A percentile compares a stretch with the other conserved stretches of the same genome.
These are phyloP conservation scores for Glaciozyma martinii DNA, from an alignment of 768 basidiomycete genomes.

Conservation along the genomic window DNA sequence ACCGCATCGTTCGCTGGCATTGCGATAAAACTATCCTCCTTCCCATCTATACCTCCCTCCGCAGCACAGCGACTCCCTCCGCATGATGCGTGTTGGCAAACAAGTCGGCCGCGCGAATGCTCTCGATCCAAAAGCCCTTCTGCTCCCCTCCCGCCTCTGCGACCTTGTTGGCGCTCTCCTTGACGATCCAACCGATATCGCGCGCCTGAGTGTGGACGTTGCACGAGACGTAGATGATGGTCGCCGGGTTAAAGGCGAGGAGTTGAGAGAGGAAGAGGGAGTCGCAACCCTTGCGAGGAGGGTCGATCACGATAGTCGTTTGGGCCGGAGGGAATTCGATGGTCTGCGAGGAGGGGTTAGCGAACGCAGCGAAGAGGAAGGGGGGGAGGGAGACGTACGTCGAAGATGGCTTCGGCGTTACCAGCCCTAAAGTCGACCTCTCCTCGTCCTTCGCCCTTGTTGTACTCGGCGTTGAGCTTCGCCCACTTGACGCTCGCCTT, in stretches of 20 bases:
- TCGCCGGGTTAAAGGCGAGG: constrained; percentile 56
- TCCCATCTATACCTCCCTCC: constrained; percentile 20
- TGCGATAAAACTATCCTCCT: no score
- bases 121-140: constrained; percentile 65
- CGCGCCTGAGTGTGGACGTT: constrained; percentile 42
- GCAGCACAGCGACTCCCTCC: constrained; percentile 53
- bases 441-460: constrained; percentile 47
- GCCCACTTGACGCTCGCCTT: constrained; percentile 44
- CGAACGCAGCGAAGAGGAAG: constrained; percentile 32
- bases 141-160: constrained; percentile 39
- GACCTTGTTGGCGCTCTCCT: constrained; percentile 43
- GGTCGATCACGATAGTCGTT: constrained; percentile 74
- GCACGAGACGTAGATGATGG: constrained; percentile 44
- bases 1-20: no score
- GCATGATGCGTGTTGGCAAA: constrained; percentile 97
- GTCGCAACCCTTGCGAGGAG: constrained; percentile 92
- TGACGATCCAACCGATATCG: constrained; percentile 66
- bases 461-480: constrained; percentile 42
- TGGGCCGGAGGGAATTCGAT: constrained; percentile 52
- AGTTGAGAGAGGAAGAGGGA: constrained; percentile 61
- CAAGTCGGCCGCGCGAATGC: constrained; percentile 78
- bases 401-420: constrained; percentile 79
- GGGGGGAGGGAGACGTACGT: constrained; percentile 45
- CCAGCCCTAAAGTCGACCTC: constrained; percentile 57
- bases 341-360: constrained; percentile 14